Evolutionary conservation across 225 moss, liverwort and hornwort species (phyloP), one percentile per base, ranked within the genome.

Genomic region (Bryum argenteum): DNA sequence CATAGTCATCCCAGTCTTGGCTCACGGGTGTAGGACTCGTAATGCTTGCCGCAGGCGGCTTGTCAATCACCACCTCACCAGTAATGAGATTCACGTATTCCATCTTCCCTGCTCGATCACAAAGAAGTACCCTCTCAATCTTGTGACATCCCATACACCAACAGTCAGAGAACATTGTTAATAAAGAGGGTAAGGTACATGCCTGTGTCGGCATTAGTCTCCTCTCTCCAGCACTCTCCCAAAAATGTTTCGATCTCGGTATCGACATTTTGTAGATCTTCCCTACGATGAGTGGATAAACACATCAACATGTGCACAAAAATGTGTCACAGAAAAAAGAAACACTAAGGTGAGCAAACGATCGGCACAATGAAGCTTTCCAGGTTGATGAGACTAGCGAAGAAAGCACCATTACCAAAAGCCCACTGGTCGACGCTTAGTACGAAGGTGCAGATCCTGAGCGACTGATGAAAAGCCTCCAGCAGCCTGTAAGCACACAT

Each of bases 401-500:
- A 69, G 60, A 78, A 21, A 69, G 33, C 14, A 37, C 17, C 44
- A 33, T 89, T 90, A 93, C 91, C 93, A 97, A 84, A 93, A 97
- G 17, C 97, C 94, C 79, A 89, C 91, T 45, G 97, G 97, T 66
- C 97, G 90, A 37, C 94, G 86, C 78, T 93, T 89, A 11, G 89
- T 83, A 48, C 79, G 86, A 61, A 97, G 69, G 28, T 87, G 63
- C 69, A 97, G 81, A 66, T 90, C 91, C 75, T 94, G 92, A 77
- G 97, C 94, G 74, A 97, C 97, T 55, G 90, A 90, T 53, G 88
- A 68, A 75, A 97, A 97, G 45, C 96, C 96, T 80, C 96, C 94
- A 76, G 90, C 93, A 81, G 86, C 86, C 93, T 97, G 56, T 11
- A 24, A 19, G 11, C 62, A 54, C 23, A 41, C 61, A 72, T 22